Evolutionary conservation across 331 rosid genomes (phyloP).

Genomic region (Rhamnella rubrinervis): DNA sequence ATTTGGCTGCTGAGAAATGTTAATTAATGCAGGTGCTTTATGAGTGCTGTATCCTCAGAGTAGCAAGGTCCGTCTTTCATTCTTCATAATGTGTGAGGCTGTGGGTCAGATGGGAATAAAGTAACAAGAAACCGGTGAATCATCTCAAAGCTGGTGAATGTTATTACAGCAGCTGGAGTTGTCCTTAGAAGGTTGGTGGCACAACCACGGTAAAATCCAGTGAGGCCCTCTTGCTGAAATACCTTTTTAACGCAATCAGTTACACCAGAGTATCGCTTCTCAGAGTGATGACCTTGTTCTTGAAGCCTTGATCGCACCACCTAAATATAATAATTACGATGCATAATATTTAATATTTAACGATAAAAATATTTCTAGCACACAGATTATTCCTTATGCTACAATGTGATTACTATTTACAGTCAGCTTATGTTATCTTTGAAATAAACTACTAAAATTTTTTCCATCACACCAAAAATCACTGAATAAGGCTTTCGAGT

Average conservation of each 20-base stretch:
- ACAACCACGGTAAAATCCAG: constrained; percentile 89
- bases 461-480: too few species aligned
- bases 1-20: neutral
- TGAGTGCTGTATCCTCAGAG: neutral
- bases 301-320: constrained; percentile 91
- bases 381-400: neutral
- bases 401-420: neutral
- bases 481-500: too few species aligned
- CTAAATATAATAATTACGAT: constrained; percentile 25
- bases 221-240: constrained; percentile 71
- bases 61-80: constrained; percentile 12
- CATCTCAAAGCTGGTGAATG: constrained; percentile 94
- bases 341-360: neutral
- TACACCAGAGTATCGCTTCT: constrained; percentile 77
- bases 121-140: constrained; percentile 80
- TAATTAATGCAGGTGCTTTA: neutral
- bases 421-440: neutral
- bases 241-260: constrained; percentile 68
- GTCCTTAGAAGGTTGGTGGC: constrained; percentile 85
- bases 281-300: constrained; percentile 86
- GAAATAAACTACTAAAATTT: neutral
- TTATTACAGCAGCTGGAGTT: constrained; percentile 86
- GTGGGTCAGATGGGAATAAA: constrained; percentile 62
- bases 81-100: constrained; percentile 41
- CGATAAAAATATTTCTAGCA: neutral